Evolutionary conservation across 345 rosid genomes (phyloP).

Genomic region (Gossypium ekmanianum): DNA sequence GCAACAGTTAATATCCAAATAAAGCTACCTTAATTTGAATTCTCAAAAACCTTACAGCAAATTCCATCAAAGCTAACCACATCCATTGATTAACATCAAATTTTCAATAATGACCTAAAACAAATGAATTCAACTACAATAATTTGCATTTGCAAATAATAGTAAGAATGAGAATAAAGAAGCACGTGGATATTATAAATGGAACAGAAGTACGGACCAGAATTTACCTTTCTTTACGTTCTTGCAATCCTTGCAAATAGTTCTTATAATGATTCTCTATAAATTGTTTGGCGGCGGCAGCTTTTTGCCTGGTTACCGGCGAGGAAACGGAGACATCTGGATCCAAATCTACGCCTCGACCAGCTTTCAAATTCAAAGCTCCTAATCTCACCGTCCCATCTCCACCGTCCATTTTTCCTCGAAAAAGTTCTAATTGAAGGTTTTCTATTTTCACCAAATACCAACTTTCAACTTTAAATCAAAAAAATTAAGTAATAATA

Average conservation of each 20-base stretch:
- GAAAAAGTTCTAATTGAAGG: background rate
- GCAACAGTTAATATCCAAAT: constrained; percentile 3
- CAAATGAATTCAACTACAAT: background rate
- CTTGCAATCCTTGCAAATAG: constrained; percentile 85
- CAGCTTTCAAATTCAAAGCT: constrained; percentile 54
- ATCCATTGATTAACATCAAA: background rate
- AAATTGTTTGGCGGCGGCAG: constrained; percentile 96
- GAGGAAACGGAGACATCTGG: constrained; percentile 79
- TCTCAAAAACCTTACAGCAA: background rate
- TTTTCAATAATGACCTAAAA: background rate
- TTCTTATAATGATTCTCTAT: constrained; percentile 98
- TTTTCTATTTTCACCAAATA: constrained; percentile 2
- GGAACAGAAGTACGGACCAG: background rate
- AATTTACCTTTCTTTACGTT: constrained; percentile 80
- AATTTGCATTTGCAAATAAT: background rate
- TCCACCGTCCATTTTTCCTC: constrained; percentile 63
- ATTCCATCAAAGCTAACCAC: background rate
- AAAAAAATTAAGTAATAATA: background rate
- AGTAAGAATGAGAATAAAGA: background rate
- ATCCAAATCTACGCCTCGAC: constrained; percentile 55
- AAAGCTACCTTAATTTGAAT: background rate
- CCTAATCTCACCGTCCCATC: constrained; percentile 81
- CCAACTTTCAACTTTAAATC: background rate
- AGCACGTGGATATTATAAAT: background rate
- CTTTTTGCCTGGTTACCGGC: constrained; percentile 92